phyloP scores from a whole-genome alignment of 345 rosid genomes.

The Ceriops tagal region DNA sequence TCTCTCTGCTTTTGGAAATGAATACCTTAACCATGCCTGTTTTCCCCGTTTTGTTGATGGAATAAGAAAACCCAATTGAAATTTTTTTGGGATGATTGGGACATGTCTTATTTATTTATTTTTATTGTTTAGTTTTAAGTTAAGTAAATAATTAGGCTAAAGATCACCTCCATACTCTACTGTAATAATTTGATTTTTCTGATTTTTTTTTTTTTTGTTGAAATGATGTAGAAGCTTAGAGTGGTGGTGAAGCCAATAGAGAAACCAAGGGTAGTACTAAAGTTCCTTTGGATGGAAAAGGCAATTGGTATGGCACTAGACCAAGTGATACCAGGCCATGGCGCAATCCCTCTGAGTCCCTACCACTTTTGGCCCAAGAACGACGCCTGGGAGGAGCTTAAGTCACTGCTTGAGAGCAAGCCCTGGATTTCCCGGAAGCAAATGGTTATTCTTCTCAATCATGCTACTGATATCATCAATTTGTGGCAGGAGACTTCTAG shows the following conservation, averaged over 20 bases:
- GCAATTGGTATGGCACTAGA: constrained; percentile 72
- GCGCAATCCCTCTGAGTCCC: constrained; percentile 75
- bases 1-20: not conserved
- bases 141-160: not conserved
- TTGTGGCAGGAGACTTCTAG: constrained; percentile 68
- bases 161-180: too few species aligned
- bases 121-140: not conserved
- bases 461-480: constrained; percentile 79
- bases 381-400: constrained; percentile 91
- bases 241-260: constrained; percentile 73
- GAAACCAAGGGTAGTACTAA: constrained; percentile 71
- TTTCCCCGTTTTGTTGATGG: not conserved
- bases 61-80: not conserved
- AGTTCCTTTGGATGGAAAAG: constrained; percentile 89
- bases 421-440: constrained; percentile 80
- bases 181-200: not conserved
- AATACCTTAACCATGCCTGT: not conserved
- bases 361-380: constrained; percentile 87
- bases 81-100: not conserved
- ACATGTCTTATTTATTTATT: not conserved
- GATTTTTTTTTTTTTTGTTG: not conserved
- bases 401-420: constrained; percentile 62
- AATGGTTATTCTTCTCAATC: constrained; percentile 70
- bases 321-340: constrained; percentile 66
- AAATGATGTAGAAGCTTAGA: constrained; percentile 48